A percentile compares a stretch with the other conserved stretches of the same genome.
Conservation (phyloP, 805 yeast species). For the Yueomyces sp. region DNA sequence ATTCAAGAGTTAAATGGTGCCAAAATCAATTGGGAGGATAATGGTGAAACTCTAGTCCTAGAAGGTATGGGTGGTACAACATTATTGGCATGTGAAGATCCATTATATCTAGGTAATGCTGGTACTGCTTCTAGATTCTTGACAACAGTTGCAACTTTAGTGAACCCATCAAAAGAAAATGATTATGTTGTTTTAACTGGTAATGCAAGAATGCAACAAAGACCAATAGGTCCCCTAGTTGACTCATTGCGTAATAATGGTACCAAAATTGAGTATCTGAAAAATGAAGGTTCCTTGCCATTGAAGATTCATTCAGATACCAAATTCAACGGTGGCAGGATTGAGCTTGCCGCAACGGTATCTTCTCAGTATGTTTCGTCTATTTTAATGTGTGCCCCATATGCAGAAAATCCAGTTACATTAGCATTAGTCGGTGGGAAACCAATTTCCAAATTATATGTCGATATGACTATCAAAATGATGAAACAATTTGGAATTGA, state of each 20-base stretch:
- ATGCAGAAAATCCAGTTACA: constrained; percentile 79
- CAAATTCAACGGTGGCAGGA: constrained; percentile 77
- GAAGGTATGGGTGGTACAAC: constrained; percentile 74
- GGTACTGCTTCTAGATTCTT: constrained; percentile 96
- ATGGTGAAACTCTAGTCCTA: constrained; percentile 79
- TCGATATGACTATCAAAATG: constrained; percentile 94
- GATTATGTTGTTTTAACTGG: constrained; percentile 66
- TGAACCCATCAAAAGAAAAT: constrained; percentile 31
- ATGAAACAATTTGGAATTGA: constrained; percentile 80
- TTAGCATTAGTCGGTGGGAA: constrained; percentile 87
- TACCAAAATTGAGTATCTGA: constrained; percentile 55
- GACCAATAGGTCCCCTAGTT: constrained; percentile 93
- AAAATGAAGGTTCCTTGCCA: constrained; percentile 75
- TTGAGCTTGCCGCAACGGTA: constrained; percentile 89
- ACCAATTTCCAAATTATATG: constrained; percentile 90
- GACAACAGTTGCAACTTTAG: constrained; percentile 85
- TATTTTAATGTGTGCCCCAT: constrained; percentile 93
- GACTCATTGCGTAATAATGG: constrained; percentile 83
- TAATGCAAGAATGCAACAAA: constrained; percentile 91
- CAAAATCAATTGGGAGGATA: constrained; percentile 64
- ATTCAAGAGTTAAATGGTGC: constrained; percentile 73
- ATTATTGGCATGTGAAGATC: constrained; percentile 46
- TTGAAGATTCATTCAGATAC: constrained; percentile 54
- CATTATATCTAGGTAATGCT: constrained; percentile 86
- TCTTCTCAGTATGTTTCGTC: constrained; percentile 97